phyloP scores from a whole-genome alignment of 2,329 filamentous ascomycete genomes.

The Fusarium fujikuroi region DNA sequence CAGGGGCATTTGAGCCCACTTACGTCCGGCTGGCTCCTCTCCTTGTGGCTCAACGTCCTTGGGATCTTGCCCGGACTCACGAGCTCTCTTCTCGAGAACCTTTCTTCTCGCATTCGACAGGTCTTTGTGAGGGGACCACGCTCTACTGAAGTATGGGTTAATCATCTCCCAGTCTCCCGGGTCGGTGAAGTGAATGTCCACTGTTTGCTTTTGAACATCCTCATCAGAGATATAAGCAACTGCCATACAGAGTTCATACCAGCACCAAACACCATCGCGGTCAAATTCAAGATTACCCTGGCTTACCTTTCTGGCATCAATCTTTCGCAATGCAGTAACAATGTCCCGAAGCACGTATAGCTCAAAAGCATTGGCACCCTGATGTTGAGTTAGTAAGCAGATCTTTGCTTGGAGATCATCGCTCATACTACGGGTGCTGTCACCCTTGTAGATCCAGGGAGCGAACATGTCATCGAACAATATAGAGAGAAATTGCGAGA shows the following conservation, averaged over 20 bases:
- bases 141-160: neutral
- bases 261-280: neutral
- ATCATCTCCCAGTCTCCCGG: neutral
- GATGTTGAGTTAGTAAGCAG: neutral
- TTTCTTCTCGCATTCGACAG: neutral
- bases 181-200: neutral
- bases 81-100: neutral
- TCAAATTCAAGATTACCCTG: neutral
- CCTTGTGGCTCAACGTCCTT: neutral
- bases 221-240: neutral
- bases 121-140: rapidly evolving
- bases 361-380: neutral
- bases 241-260: neutral
- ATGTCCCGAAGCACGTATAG: neutral
- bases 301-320: neutral
- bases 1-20: neutral
- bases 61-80: neutral
- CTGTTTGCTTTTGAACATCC: neutral
- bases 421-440: neutral
- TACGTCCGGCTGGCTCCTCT: too few species aligned
- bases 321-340: neutral
- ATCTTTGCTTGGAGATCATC: neutral
- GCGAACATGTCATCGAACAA: neutral
- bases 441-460: neutral
- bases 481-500: neutral